Conservation (phyloP, 2,329 filamentous ascomycete genomes). For the Neopestalotiopsis rosae region DNA sequence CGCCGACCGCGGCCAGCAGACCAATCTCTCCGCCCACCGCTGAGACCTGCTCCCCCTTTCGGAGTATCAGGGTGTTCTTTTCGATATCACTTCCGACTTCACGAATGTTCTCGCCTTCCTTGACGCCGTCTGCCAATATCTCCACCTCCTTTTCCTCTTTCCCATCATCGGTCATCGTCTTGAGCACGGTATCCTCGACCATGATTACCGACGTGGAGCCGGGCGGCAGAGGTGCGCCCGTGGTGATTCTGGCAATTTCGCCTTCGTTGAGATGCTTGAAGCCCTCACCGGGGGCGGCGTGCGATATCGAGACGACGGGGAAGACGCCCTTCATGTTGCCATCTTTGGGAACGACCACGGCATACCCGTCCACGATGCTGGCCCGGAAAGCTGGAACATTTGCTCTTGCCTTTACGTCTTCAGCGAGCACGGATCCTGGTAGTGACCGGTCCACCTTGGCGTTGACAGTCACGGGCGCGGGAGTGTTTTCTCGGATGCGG, state of each 20-base stretch:
- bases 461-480: slow-evolving; percentile 61
- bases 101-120: slow-evolving; percentile 83
- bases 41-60: slow-evolving; percentile 81
- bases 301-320: slow-evolving; percentile 84
- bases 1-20: slow-evolving; percentile 84
- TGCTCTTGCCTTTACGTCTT: slow-evolving; percentile 80
- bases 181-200: slow-evolving; percentile 91
- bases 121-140: slow-evolving; percentile 79
- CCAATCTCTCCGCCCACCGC: slow-evolving; percentile 90
- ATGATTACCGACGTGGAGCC: slow-evolving; percentile 93
- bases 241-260: slow-evolving; percentile 89
- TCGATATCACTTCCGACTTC: slow-evolving; percentile 89
- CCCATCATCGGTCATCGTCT: slow-evolving; percentile 76
- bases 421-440: slow-evolving; percentile 79
- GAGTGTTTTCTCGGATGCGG: slow-evolving; percentile 76
- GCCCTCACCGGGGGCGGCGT: slow-evolving; percentile 76
- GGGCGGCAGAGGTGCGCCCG: slow-evolving; percentile 86
- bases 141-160: slow-evolving; percentile 87
- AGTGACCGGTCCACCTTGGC: slow-evolving; percentile 68
- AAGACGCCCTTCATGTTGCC: slow-evolving; percentile 78
- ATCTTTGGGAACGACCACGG: slow-evolving; percentile 70
- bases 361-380: slow-evolving; percentile 97
- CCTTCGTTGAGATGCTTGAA: slow-evolving; percentile 69
- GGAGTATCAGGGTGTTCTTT: slow-evolving; percentile 71
- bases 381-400: slow-evolving; percentile 92